Percentiles rank a stretch among this genome's conserved stretches.
Evolutionary conservation across 225 moss, liverwort and hornwort species (phyloP).

Genomic region (Asterella californica): DNA sequence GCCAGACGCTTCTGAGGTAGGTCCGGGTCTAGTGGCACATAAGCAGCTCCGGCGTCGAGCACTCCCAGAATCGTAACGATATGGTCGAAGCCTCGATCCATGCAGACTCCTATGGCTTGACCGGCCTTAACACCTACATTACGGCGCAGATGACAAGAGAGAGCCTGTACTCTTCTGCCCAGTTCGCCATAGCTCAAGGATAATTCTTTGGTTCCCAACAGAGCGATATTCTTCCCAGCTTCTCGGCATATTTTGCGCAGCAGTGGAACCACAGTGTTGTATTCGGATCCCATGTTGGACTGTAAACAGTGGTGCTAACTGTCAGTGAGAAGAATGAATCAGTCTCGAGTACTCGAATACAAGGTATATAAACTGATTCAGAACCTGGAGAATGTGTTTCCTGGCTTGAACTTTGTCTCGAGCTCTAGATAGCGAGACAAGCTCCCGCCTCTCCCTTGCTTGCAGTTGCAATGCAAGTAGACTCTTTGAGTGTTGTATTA

Average conservation of each 20-base stretch:
- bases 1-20: slow-evolving; percentile 3
- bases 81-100: slow-evolving; percentile 5
- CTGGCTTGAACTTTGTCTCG: no score
- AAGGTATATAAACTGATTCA: no score
- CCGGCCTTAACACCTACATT: not conserved
- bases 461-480: no score
- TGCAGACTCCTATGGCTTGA: slow-evolving; percentile 5
- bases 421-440: no score
- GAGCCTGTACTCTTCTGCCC: not conserved
- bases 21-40: not conserved
- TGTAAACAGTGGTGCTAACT: no score
- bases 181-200: not conserved
- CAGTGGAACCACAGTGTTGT: not conserved
- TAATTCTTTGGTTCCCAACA: not conserved
- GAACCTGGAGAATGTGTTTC: no score
- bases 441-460: no score
- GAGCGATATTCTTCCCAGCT: not conserved
- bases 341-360: no score
- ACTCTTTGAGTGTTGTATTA: no score
- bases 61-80: not conserved
- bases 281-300: not conserved
- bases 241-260: not conserved
- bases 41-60: slow-evolving; percentile 2
- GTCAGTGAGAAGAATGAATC: no score
- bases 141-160: not conserved